Conservation (phyloP, 371 early-diverging fungal genomes). For the Syncephalis plumigaleata region DNA sequence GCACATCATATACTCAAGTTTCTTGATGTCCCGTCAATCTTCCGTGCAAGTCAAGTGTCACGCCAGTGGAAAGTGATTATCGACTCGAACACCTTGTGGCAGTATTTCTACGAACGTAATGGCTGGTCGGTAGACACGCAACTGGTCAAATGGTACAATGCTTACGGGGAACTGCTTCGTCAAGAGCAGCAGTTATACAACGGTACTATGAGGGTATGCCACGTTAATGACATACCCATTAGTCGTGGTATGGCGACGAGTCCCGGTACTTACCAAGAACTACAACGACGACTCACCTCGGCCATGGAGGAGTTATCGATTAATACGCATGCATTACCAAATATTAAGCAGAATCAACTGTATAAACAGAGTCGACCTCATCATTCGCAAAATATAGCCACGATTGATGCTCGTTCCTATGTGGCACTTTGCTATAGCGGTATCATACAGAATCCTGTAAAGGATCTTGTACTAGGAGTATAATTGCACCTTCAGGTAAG, state of each 20-base stretch:
- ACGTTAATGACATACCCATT: background rate
- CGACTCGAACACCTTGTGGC: conserved; percentile 50
- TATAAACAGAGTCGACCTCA: too few relatives aligned
- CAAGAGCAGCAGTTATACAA: background rate
- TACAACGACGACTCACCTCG: background rate
- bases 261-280: background rate
- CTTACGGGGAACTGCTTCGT: background rate
- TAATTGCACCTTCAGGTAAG: too few relatives aligned
- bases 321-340: too few relatives aligned
- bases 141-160: conserved; percentile 23
- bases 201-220: background rate
- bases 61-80: conserved; percentile 37
- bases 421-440: too few relatives aligned
- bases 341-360: too few relatives aligned
- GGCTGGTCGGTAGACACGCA: conserved; percentile 30
- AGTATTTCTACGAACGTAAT: conserved; percentile 20
- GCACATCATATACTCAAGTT: conserved; percentile 38
- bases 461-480: too few relatives aligned
- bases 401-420: too few relatives aligned
- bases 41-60: conserved; percentile 26
- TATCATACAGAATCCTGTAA: too few relatives aligned
- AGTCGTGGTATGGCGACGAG: background rate
- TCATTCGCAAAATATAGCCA: too few relatives aligned
- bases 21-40: conserved; percentile 25
- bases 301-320: too few relatives aligned